Conservation (phyloP, 2,329 filamentous ascomycete genomes). For the Talaromyces pinophilus region DNA sequence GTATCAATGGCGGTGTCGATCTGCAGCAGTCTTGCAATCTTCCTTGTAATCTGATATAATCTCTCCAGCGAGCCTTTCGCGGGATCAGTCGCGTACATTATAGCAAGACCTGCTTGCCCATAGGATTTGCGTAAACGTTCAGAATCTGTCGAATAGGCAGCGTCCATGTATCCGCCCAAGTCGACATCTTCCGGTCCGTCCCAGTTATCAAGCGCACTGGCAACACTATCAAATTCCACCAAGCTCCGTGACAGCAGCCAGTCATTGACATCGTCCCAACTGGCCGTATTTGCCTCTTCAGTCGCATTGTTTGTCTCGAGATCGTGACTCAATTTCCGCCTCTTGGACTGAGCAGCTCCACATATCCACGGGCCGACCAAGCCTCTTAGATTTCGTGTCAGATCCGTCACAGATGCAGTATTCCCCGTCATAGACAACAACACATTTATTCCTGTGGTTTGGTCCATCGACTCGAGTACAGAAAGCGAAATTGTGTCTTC, state of each 20-base stretch:
- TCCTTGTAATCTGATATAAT: constrained; percentile 52
- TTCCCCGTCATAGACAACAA: constrained; percentile 51
- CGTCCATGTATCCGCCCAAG: constrained; percentile 54
- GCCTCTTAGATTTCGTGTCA: constrained; percentile 58
- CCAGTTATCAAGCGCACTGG: constrained; percentile 58
- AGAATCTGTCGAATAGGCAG: constrained; percentile 25
- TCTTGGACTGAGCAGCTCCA: constrained; percentile 57
- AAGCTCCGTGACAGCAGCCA: constrained; percentile 60
- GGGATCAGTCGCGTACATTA: constrained; percentile 57
- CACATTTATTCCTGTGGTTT: constrained; percentile 54
- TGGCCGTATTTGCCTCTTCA: constrained; percentile 35
- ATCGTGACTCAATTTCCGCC: constrained; percentile 49
- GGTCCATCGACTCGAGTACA: constrained; percentile 55
- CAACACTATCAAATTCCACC: constrained; percentile 52
- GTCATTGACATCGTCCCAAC: constrained; percentile 61
- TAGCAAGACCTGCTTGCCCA: constrained; percentile 61
- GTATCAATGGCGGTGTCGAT: constrained; percentile 47
- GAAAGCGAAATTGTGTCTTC: constrained; percentile 50
- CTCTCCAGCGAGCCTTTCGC: constrained; percentile 49
- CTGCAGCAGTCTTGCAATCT: constrained; percentile 54
- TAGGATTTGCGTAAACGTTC: constrained; percentile 39
- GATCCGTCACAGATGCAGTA: constrained; percentile 38
- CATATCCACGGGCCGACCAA: constrained; percentile 66
- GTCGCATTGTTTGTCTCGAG: constrained; percentile 31
- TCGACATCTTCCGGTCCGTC: constrained; percentile 62